Percentiles rank a stretch among this genome's conserved stretches.
Evolutionary conservation across 1,284 basidiomycete species (phyloP).

Genomic region (Pisolithus thermaeus): DNA sequence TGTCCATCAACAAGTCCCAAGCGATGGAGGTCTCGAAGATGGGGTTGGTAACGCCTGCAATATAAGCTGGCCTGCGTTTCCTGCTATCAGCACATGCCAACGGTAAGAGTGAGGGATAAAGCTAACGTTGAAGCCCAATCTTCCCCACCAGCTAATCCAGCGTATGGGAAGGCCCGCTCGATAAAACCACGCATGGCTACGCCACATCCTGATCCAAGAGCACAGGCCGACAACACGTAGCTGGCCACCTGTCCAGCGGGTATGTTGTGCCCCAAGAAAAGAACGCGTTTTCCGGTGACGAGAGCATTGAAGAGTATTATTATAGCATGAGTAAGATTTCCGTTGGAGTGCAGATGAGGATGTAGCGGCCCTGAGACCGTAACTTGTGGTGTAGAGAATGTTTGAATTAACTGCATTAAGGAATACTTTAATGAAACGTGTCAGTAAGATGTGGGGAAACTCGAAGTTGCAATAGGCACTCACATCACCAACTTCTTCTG

Average conservation of each 20-base stretch:
- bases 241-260: conserved; percentile 85
- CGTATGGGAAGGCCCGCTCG: conserved; percentile 89
- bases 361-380: conserved; percentile 74
- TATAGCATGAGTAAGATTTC: conserved; percentile 86
- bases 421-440: conserved; percentile 64
- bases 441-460: conserved; percentile 9
- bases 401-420: conserved; percentile 83
- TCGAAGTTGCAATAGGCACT: conserved; percentile 26
- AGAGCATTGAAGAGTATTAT: conserved; percentile 95
- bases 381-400: conserved; percentile 69
- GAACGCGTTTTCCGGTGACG: conserved; percentile 87
- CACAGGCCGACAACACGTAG: conserved; percentile 90
- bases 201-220: conserved; percentile 87
- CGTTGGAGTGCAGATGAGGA: conserved; percentile 90
- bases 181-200: conserved; percentile 80
- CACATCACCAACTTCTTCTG: conserved; percentile 95
- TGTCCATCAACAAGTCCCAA: conserved; percentile 93
- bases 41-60: conserved; percentile 95
- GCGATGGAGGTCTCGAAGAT: conserved; percentile 83
- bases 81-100: conserved; percentile 7
- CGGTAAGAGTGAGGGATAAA: not conserved
- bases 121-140: conserved; percentile 85
- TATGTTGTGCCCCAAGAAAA: conserved; percentile 86
- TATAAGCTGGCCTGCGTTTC: conserved; percentile 70
- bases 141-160: conserved; percentile 83